Evolutionary conservation across 352 stramenopile genomes (phyloP), one percentile per base, ranked within the genome.

Genomic region (Peronospora farinosa): DNA sequence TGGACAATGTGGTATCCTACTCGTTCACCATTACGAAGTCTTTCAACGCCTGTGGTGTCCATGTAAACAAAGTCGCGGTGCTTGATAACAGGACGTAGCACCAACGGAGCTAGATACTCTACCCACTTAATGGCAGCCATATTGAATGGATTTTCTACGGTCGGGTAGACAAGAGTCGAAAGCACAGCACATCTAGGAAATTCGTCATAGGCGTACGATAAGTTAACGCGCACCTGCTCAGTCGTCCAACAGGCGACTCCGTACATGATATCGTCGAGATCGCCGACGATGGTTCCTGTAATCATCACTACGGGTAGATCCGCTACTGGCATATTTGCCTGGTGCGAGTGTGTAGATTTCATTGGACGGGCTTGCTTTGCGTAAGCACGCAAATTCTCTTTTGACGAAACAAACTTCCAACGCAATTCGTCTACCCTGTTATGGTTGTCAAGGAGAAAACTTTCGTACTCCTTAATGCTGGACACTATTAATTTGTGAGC

Each of bases 11-110:
- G 68, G 40, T 68, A 78, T 5, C 68, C 68, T 1, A 78, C 66
- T 4, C 68, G 68, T 40, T 78, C 61, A 2, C 64, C 67, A 21
- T 73, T 72, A 17, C 50, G 49, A 4, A 71, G 60, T 5, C 23
- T 21, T 12, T 67, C 62, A 25, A 78, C 51, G 12, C 68, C 68
- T n/a, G 65, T 78, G 0, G 61, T 63, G 38, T 78, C 65, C 45
- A 74, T 54, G 47, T 73, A 74, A n/a, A 78, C 60, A 39, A 73
- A 70, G 47, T 78, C 68, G 10, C 61, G 64, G 49, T 75, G 72
- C 47, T 72, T 79, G 4, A 64, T 19, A 5, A 83, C 41, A 1
- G 67, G 54, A 23, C 71, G 68, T 0, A 69, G 23, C 16, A 67
- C 63, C 5, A 73, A 41, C 0, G 66, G 63, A 17, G 60, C 51